Evolutionary conservation across 768 basidiomycete species (phyloP).

Genomic region (Trametes gibbosa): DNA sequence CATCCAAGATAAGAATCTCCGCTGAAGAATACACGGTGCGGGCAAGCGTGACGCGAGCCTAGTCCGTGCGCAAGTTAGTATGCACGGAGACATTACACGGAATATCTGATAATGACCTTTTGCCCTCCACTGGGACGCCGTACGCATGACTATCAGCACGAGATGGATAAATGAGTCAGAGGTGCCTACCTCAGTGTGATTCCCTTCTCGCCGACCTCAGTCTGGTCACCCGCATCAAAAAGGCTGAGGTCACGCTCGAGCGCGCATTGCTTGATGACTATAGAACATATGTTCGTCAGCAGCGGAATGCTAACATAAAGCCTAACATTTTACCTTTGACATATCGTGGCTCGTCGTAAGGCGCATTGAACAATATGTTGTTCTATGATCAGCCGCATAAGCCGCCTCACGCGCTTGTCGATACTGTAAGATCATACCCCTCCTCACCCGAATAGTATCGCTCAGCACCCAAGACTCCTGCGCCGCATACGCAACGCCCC

Average conservation of each 20-base stretch:
- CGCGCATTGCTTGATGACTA: conserved; percentile 39
- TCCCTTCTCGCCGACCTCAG: conserved; percentile 60
- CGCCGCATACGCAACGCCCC: conserved; percentile 74
- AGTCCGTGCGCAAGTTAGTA: too few species aligned
- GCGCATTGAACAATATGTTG: conserved; percentile 50
- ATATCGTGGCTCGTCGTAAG: conserved; percentile 44
- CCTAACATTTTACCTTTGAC: conserved; percentile 31
- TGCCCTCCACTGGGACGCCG: conserved; percentile 38
- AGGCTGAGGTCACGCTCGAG: conserved; percentile 45
- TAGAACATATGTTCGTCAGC: neutral
- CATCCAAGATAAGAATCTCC: conserved; percentile 39
- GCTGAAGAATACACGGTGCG: conserved; percentile 40
- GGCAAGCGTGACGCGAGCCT: conserved; percentile 40
- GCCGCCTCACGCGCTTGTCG: neutral
- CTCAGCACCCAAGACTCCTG: conserved; percentile 87
- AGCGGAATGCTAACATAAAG: too few species aligned
- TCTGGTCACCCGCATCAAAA: conserved; percentile 48
- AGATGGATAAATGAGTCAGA: too few species aligned
- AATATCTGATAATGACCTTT: conserved; percentile 29
- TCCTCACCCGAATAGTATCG: conserved; percentile 57
- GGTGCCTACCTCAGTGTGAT: conserved; percentile 37
- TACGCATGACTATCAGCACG: neutral
- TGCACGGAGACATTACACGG: too few species aligned
- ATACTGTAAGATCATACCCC: neutral
- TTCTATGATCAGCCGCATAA: conserved; percentile 24